Conservation (phyloP, 129 eudicot species). For the Calendula officinalis region DNA sequence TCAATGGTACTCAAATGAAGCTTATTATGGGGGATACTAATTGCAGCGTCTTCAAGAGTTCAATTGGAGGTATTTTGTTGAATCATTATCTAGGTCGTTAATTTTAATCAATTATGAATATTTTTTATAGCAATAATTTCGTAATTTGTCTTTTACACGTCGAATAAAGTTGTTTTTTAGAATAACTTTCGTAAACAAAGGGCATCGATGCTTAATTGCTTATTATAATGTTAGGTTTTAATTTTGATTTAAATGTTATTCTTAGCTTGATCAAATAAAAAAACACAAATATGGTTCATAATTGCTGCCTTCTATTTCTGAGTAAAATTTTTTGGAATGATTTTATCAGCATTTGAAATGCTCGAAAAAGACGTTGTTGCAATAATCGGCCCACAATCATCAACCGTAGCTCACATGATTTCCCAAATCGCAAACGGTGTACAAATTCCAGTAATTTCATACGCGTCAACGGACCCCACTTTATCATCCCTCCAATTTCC, state of each 20-base stretch:
- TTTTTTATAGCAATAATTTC: background rate
- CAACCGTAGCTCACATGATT: slow-evolving; percentile 53
- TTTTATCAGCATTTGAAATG: slow-evolving; percentile 57
- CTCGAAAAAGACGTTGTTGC: slow-evolving; percentile 63
- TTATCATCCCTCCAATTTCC: slow-evolving; percentile 65
- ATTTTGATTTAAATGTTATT: slow-evolving; percentile 2
- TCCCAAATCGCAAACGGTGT: slow-evolving; percentile 56
- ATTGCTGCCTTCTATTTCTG: no score
- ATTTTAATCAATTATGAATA: background rate
- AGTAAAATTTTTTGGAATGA: slow-evolving; percentile 30
- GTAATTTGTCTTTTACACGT: background rate
- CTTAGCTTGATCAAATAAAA: no score
- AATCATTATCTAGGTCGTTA: background rate
- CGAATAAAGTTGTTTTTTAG: slow-evolving; percentile 9
- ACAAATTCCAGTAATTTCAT: slow-evolving; percentile 62
- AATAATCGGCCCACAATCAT: slow-evolving; percentile 71
- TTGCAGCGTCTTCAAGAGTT: slow-evolving; percentile 56
- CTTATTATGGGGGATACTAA: slow-evolving; percentile 48
- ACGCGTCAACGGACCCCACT: slow-evolving; percentile 61
- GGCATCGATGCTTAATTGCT: background rate
- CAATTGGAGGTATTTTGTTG: slow-evolving; percentile 39
- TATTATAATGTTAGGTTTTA: no score
- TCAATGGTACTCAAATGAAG: slow-evolving; percentile 44
- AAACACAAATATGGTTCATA: no score
- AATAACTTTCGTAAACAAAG: background rate